Evolutionary conservation across 176 grass and related monocot species (phyloP).

Genomic region (Panicum miliaceum): DNA sequence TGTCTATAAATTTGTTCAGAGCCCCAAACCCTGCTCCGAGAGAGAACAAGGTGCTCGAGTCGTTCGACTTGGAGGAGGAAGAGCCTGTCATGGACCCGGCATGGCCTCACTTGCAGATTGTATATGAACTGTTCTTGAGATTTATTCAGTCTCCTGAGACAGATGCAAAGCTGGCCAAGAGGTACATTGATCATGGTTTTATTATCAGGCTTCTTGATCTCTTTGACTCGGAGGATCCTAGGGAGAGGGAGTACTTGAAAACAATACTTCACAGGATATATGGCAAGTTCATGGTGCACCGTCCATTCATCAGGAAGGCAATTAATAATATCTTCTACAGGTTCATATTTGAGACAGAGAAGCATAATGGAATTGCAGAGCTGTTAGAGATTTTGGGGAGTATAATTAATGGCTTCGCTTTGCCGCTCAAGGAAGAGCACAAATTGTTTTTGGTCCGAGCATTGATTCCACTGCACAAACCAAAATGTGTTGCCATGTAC

Average conservation of each 20-base stretch:
- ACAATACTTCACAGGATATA: constrained; percentile 85
- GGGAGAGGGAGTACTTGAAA: constrained; percentile 83
- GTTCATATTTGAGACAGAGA: constrained; percentile 83
- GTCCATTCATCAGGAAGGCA: constrained; percentile 73
- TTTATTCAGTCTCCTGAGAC: constrained; percentile 74
- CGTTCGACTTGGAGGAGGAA: constrained; percentile 75
- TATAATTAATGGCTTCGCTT: constrained; percentile 83
- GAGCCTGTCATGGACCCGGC: constrained; percentile 77
- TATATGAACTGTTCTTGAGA: constrained; percentile 75
- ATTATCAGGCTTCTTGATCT: constrained; percentile 70
- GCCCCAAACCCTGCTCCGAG: constrained; percentile 40
- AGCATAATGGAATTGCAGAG: constrained; percentile 73
- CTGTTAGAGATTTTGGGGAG: constrained; percentile 75
- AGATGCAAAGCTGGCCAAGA: constrained; percentile 75
- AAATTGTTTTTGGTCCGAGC: constrained; percentile 71
- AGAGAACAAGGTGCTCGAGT: constrained; percentile 60
- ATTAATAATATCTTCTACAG: constrained; percentile 81
- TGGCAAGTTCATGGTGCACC: constrained; percentile 82
- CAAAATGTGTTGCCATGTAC: constrained; percentile 74
- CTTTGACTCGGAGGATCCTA: constrained; percentile 76
- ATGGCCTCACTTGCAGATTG: constrained; percentile 74
- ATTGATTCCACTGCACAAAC: constrained; percentile 79
- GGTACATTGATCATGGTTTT: constrained; percentile 66
- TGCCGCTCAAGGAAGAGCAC: constrained; percentile 80
- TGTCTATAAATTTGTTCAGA: constrained; percentile 66